Evolutionary conservation across 208 protist species (phyloP).

Genomic region (Leishmania amazonensis): DNA sequence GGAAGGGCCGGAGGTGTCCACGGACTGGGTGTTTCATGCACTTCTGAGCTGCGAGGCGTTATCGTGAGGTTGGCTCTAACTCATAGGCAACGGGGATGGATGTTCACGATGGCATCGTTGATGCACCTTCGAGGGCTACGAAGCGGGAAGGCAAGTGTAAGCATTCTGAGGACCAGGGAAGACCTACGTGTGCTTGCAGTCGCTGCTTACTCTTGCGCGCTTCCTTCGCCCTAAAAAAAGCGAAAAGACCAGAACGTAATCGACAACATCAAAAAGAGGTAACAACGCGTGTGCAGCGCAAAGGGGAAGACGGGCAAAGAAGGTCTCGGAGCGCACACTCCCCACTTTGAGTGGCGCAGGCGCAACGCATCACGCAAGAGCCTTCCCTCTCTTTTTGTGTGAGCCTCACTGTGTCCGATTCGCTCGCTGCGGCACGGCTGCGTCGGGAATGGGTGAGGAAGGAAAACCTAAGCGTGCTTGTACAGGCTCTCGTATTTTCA

Average conservation of each 20-base stretch:
- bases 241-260: not conserved
- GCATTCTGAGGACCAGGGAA: too few relatives aligned
- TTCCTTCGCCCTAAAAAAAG: not conserved
- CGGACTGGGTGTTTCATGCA: constrained; percentile 41
- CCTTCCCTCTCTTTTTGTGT: not conserved
- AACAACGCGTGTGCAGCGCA: not conserved
- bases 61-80: not conserved
- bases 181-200: not conserved
- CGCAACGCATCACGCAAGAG: not conserved
- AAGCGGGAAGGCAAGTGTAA: not conserved
- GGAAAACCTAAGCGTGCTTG: not conserved
- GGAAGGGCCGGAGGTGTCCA: constrained; percentile 26
- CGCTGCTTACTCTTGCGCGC: not conserved
- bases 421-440: not conserved
- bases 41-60: constrained; percentile 34
- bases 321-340: not conserved
- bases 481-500: not conserved
- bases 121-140: not conserved
- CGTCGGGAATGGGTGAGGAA: too few relatives aligned
- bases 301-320: not conserved
- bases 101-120: not conserved
- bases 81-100: not conserved
- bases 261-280: not conserved
- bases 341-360: not conserved
- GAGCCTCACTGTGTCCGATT: not conserved